phyloP scores from a whole-genome alignment of 805 yeast genomes.

The Groenewaldozyma salmanticensis region DNA sequence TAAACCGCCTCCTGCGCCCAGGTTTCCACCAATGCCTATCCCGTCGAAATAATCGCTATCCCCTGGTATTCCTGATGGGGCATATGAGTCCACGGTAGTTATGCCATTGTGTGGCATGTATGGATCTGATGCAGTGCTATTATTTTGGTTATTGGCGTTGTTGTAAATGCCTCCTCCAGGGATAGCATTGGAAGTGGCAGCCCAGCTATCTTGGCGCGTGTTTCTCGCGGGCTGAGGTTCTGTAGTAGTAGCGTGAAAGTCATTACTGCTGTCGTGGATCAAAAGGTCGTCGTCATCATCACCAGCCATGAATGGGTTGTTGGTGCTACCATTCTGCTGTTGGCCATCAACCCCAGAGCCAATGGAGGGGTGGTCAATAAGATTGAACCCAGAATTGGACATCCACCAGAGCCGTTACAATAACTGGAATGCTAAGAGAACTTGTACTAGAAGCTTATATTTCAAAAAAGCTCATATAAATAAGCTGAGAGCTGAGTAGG shows the following conservation, averaged over 20 bases:
- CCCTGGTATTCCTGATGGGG: too few relatives aligned
- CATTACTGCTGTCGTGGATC: conserved; percentile 3
- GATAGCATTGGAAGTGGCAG: not conserved
- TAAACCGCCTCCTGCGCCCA: conserved; percentile 1
- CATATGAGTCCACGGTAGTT: conserved; percentile 1
- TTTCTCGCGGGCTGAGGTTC: not conserved
- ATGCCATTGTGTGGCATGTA: not conserved
- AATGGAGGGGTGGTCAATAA: conserved; percentile 19
- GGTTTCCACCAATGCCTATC: not conserved
- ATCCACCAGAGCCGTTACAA: not conserved
- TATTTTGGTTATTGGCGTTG: not conserved
- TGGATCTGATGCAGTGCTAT: not conserved
- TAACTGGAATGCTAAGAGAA: too few relatives aligned
- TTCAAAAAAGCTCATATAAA: too few relatives aligned
- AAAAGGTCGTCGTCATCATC: conserved; percentile 10
- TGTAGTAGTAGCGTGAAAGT: too few relatives aligned
- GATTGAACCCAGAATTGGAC: conserved; percentile 11
- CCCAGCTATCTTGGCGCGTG: not conserved
- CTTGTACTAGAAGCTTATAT: too few relatives aligned
- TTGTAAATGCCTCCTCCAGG: not conserved
- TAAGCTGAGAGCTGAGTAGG: too few relatives aligned
- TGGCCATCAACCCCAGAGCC: not conserved
- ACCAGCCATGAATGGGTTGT: conserved; percentile 10
- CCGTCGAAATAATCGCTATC: conserved; percentile 4
- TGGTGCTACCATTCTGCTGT: not conserved